Evolutionary conservation across 805 yeast genomes (phyloP).

Genomic region (Saturnispora ahearnii): DNA sequence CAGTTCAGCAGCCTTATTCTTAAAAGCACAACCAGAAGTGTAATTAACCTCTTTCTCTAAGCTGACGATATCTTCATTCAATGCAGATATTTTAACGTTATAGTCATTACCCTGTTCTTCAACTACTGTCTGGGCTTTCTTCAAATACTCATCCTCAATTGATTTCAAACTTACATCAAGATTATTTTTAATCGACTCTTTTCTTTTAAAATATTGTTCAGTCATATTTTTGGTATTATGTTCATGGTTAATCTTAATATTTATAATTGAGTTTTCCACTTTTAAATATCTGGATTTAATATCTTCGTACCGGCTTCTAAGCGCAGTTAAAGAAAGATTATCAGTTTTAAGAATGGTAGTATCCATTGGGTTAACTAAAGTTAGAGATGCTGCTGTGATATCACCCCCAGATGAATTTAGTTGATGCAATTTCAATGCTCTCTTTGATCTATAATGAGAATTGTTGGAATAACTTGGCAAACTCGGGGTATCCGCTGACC

Average conservation of each 20-base stretch:
- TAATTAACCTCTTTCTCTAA: slow-evolving; percentile 1
- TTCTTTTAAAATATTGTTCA: neutral
- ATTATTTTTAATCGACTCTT: neutral
- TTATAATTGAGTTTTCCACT: slow-evolving; percentile 21
- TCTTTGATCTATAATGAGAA: neutral
- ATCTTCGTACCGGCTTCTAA: neutral
- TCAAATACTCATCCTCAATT: slow-evolving; percentile 14
- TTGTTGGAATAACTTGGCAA: neutral
- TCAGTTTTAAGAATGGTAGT: neutral
- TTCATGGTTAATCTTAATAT: slow-evolving; percentile 20
- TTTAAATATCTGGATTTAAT: slow-evolving; percentile 16
- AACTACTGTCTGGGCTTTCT: slow-evolving; percentile 31
- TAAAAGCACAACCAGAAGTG: slow-evolving; percentile 3
- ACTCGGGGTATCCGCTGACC: neutral
- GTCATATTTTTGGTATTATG: slow-evolving; percentile 13
- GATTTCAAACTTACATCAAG: slow-evolving; percentile 24
- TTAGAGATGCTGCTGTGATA: no score
- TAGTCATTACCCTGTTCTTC: slow-evolving; percentile 27
- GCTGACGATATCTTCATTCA: slow-evolving; percentile 16
- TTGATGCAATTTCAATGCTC: no score
- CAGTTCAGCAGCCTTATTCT: neutral
- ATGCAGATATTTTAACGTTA: slow-evolving; percentile 23
- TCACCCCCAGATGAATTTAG: no score
- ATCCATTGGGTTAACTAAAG: no score
- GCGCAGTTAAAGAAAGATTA: neutral